Percentiles rank a stretch among this genome's conserved stretches.
Conservation (phyloP, 306 rosid species). For the Lathyrus oleraceus region DNA sequence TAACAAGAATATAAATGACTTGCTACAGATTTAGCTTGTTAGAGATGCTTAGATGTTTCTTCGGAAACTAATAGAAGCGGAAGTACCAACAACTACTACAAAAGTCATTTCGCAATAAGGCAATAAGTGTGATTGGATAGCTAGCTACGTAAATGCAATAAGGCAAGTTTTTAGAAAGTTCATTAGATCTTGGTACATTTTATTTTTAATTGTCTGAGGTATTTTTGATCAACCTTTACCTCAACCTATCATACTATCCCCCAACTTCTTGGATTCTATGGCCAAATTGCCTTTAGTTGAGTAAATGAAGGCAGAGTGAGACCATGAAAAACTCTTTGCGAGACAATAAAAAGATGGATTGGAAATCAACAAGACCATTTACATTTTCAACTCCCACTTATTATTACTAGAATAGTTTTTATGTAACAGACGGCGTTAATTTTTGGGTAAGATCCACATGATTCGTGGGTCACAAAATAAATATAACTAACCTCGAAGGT, state of each 20-base stretch:
- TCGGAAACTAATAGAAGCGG: background rate
- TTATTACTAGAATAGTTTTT: background rate
- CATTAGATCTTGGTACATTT: background rate
- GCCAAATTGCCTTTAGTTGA: background rate
- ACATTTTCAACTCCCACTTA: slow-evolving; percentile 14
- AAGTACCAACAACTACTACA: background rate
- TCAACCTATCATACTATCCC: background rate
- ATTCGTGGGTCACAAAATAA: slow-evolving; percentile 9
- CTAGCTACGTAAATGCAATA: background rate
- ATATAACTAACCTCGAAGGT: slow-evolving; percentile 78
- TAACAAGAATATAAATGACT: background rate
- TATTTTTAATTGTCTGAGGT: background rate
- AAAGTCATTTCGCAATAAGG: background rate
- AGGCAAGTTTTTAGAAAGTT: background rate
- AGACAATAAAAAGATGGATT: background rate
- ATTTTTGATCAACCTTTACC: background rate
- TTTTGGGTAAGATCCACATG: background rate
- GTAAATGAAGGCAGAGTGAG: background rate
- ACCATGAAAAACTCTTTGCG: background rate
- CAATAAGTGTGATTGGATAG: background rate
- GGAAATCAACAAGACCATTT: slow-evolving; percentile 3
- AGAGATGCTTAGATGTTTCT: background rate
- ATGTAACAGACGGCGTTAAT: background rate
- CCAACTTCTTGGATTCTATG: background rate
- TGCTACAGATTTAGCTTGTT: too few relatives aligned